These are phyloP conservation scores for Trichosporon ovoides DNA, from an alignment of 1,284 basidiomycete species.

Conservation along the genomic window DNA sequence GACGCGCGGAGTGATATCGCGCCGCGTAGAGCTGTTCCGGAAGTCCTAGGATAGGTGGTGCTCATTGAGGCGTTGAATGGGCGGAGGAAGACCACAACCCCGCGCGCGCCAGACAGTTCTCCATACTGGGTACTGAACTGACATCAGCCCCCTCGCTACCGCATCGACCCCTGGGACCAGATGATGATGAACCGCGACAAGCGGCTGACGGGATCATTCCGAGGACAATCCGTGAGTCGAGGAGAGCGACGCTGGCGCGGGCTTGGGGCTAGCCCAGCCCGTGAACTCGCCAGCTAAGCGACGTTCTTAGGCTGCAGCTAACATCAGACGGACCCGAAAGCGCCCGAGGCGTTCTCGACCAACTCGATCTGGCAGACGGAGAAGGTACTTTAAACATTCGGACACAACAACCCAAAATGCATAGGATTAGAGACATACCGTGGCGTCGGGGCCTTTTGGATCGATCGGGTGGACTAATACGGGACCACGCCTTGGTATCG, in stretches of 20 bases:
- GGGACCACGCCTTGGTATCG: too few relatives aligned
- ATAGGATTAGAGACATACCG: slow-evolving; percentile 20
- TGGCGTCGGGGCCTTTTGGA: too few relatives aligned
- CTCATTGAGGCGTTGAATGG: too few relatives aligned
- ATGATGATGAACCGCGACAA: slow-evolving; percentile 92
- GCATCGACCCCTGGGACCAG: slow-evolving; percentile 80
- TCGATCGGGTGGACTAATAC: too few relatives aligned
- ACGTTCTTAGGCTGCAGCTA: too few relatives aligned
- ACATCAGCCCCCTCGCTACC: slow-evolving; percentile 70
- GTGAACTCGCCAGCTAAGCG: too few relatives aligned
- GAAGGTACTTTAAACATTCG: slow-evolving; percentile 14
- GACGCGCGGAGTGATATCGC: too few relatives aligned
- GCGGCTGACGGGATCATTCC: slow-evolving; percentile 73
- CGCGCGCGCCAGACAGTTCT: neutral
- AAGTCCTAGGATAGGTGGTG: too few relatives aligned
- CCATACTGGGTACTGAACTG: neutral
- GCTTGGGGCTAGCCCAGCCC: too few relatives aligned
- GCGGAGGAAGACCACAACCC: neutral
- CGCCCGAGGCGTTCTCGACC: slow-evolving; percentile 69
- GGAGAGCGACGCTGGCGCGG: too few relatives aligned
- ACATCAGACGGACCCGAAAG: slow-evolving; percentile 64
- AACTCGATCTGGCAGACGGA: slow-evolving; percentile 74
- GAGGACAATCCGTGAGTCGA: slow-evolving; percentile 71
- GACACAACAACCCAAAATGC: slow-evolving; percentile 14
- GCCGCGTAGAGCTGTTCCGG: too few relatives aligned